phyloP scores from a whole-genome alignment of 2,329 filamentous ascomycete species.

The Botrytis fabae region DNA sequence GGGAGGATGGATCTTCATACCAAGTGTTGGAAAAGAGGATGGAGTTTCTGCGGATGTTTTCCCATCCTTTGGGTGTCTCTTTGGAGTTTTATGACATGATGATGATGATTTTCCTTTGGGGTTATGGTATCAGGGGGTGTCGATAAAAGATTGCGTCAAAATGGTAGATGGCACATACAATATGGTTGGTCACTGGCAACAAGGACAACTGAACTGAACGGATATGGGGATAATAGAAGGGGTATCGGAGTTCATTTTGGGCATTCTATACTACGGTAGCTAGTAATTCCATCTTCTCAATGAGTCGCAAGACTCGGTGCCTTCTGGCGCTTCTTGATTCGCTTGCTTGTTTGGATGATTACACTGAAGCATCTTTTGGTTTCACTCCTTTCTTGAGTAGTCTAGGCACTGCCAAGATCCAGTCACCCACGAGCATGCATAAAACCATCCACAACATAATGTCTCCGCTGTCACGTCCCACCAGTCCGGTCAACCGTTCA shows the following conservation, averaged over 20 bases:
- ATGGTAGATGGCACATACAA: constrained; percentile 13
- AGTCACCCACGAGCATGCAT: not conserved
- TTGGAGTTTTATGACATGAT: constrained; percentile 14
- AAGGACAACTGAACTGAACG: constrained; percentile 13
- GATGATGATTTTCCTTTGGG: constrained; percentile 10
- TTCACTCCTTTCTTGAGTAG: not conserved
- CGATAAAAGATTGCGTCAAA: constrained; percentile 13
- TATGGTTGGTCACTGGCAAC: constrained; percentile 15
- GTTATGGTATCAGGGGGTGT: not conserved
- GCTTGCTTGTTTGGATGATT: not conserved
- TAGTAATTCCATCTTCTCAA: constrained; percentile 17
- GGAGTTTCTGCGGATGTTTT: constrained; percentile 5
- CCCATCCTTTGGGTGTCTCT: not conserved
- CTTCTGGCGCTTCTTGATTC: constrained; percentile 9
- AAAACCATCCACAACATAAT: not conserved
- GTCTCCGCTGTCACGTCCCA: constrained; percentile 10
- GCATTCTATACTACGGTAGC: constrained; percentile 7
- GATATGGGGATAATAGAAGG: constrained; percentile 9
- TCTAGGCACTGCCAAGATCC: not conserved
- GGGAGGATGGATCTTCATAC: constrained; percentile 3
- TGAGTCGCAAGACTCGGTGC: constrained; percentile 20
- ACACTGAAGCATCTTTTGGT: not conserved
- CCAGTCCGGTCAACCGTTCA: not conserved
- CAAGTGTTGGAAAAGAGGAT: constrained; percentile 21
- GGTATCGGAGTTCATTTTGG: constrained; percentile 2